A percentile compares a stretch with the other conserved stretches of the same genome.
Evolutionary conservation across 768 basidiomycete genomes (phyloP).

Genomic region (Russula olivacea): DNA sequence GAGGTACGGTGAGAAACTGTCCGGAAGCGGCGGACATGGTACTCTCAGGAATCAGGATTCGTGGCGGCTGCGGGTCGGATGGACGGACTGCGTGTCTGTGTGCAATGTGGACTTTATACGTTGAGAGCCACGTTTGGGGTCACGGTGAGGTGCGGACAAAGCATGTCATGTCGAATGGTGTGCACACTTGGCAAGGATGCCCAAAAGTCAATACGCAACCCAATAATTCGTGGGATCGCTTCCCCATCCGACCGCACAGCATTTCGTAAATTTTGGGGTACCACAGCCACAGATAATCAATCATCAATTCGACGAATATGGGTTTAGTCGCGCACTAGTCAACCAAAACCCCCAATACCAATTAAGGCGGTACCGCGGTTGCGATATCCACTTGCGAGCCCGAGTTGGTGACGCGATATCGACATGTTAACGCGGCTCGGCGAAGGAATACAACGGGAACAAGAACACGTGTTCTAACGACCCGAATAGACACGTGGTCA

Average conservation of each 20-base stretch:
- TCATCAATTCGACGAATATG: background rate
- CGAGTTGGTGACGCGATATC: background rate
- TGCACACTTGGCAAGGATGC: background rate
- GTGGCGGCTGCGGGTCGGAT: background rate
- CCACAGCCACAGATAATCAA: conserved; percentile 7
- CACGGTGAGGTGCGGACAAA: conserved; percentile 13
- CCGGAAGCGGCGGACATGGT: conserved; percentile 10
- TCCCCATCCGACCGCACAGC: conserved; percentile 11
- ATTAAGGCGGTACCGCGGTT: background rate
- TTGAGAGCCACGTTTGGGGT: background rate
- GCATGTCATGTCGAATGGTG: conserved; percentile 7
- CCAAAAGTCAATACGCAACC: background rate
- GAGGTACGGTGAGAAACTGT: conserved; percentile 17
- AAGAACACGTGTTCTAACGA: background rate
- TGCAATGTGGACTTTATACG: conserved; percentile 15
- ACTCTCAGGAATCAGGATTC: too few relatives aligned
- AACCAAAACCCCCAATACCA: background rate
- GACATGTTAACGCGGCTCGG: background rate
- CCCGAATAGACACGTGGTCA: background rate
- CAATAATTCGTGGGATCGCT: too few relatives aligned
- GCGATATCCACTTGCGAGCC: background rate
- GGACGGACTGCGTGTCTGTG: background rate
- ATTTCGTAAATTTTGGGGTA: conserved; percentile 9
- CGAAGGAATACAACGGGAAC: too few relatives aligned
- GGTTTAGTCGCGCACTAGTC: too few relatives aligned